Percentiles rank a stretch among this genome's conserved stretches.
These are phyloP conservation scores for Aspergillus ochraceoroseus DNA, from an alignment of 2,329 filamentous ascomycete genomes.

Conservation along the genomic window DNA sequence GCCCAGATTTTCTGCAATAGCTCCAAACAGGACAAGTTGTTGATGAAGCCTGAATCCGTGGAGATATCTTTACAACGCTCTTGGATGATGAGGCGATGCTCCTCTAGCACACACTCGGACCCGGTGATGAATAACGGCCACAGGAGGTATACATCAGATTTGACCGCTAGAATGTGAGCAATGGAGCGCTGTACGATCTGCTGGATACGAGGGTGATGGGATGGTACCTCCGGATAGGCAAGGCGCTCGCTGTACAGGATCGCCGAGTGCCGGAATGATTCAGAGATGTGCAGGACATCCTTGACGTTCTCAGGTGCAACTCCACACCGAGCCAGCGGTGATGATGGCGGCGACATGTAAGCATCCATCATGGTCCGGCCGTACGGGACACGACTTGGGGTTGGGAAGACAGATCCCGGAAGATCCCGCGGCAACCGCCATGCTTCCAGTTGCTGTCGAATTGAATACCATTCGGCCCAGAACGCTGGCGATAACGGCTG, in stretches of 20 bases:
- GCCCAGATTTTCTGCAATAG: conserved; percentile 81
- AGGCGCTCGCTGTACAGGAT: conserved; percentile 86
- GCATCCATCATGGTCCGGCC: conserved; percentile 17
- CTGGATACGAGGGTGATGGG: conserved; percentile 72
- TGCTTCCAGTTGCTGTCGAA: conserved; percentile 67
- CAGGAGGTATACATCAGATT: conserved; percentile 80
- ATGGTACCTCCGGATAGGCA: conserved; percentile 68
- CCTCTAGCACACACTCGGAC: conserved; percentile 77
- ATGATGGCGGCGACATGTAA: conserved; percentile 31
- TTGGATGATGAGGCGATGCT: conserved; percentile 73
- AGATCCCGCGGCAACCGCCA: conserved; percentile 65
- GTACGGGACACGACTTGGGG: conserved; percentile 12
- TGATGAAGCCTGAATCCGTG: conserved; percentile 84
- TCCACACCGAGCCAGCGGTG: conserved; percentile 24
- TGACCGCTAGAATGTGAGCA: conserved; percentile 74
- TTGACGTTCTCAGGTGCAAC: conserved; percentile 58
- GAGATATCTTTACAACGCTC: conserved; percentile 80
- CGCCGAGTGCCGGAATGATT: conserved; percentile 84
- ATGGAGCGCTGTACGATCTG: conserved; percentile 76
- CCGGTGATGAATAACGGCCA: conserved; percentile 92
- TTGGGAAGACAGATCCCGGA: conserved; percentile 17
- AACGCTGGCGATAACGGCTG: conserved; percentile 47
- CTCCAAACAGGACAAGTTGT: conserved; percentile 81
- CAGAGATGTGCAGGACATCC: conserved; percentile 76
- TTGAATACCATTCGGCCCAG: conserved; percentile 81